phyloP scores from a whole-genome alignment of 2,329 filamentous ascomycete genomes.

The Aureobasidium musti region DNA sequence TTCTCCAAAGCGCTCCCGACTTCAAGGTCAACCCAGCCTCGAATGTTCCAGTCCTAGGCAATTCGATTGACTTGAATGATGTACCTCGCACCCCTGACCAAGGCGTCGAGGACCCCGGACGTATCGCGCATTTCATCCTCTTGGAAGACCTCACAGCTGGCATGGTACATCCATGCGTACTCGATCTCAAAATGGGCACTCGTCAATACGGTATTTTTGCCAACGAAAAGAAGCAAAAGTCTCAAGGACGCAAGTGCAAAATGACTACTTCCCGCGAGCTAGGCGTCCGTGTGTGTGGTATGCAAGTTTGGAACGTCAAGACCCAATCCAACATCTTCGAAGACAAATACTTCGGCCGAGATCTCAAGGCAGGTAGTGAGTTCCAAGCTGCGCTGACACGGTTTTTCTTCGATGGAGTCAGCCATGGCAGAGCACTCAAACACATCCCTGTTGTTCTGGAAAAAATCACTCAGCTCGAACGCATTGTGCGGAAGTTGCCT shows the following conservation, averaged over 20 bases:
- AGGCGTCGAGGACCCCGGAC: conserved; percentile 50
- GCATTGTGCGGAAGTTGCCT: conserved; percentile 74
- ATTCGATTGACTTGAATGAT: conserved; percentile 38
- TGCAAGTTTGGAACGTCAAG: conserved; percentile 92
- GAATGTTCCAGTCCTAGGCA: conserved; percentile 32
- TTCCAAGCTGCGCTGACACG: conserved; percentile 86
- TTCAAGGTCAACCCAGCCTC: neutral
- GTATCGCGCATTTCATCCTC: conserved; percentile 89
- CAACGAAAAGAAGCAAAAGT: conserved; percentile 85
- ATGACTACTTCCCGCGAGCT: conserved; percentile 88
- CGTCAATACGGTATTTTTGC: conserved; percentile 95
- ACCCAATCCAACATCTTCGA: conserved; percentile 88
- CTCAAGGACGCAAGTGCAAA: conserved; percentile 89
- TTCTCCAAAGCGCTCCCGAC: neutral
- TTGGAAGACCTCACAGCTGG: conserved; percentile 93
- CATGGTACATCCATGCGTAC: conserved; percentile 94
- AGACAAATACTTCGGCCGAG: conserved; percentile 95
- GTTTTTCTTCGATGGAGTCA: conserved; percentile 88
- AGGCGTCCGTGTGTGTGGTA: conserved; percentile 89
- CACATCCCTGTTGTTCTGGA: conserved; percentile 86
- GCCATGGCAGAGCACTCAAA: conserved; percentile 73
- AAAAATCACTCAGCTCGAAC: conserved; percentile 79
- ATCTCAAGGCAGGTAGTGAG: conserved; percentile 80
- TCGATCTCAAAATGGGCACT: conserved; percentile 98
- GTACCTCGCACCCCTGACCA: conserved; percentile 48